Evolutionary conservation across 352 stramenopile genomes (phyloP), one percentile per base, ranked within the genome.

Genomic region (Hyaloperonospora brassicae): DNA sequence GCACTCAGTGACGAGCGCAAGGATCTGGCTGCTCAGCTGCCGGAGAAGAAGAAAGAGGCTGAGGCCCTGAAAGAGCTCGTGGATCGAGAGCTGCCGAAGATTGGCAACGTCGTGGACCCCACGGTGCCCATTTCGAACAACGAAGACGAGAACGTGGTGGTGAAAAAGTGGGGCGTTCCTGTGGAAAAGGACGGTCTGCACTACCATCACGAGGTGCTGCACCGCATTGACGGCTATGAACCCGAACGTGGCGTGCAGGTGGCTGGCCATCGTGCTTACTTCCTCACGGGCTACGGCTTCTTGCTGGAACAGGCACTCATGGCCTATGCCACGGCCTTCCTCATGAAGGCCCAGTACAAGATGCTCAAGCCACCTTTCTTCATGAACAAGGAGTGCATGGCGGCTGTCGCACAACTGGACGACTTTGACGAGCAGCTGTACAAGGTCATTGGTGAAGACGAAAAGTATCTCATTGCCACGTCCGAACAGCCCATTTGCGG

Each of bases 361-460:
- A 92, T 98, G 55, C 68, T 99, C 25, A 98, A 99, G 84, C 97
- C 97, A 24, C 97, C 97, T 44, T 99, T 96, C 76, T 98, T 99
- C 62, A 99, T 99, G 96, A 99, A 98, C 72, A 99, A 99, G 86
- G 95, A 98, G 17, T 69, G 91, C 27, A 99, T 99, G 97, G 86
- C 91, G 45, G 87, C 86, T 13, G 97, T 99, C 44, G 97, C 97
- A 25, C 96, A 99, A 73, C 84, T 99, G 38, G 95, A 98, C 55
- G 95, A 99, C 65, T 99, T 99, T 72, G 97, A 99, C 72, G 97
- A 99, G 73, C 95, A 98, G 68, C 76, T 99, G 8, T 99, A 99
- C 86, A 98, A 99, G 76, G 97, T 99, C 52, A 75, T 87, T 14
- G 86, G 86, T n/a, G 93, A 92, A 36, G 87, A 96, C 66, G 96